Base-by-base conservation (phyloP, 345 rosid genomes). In the Noccaea bulbosa region DNA sequence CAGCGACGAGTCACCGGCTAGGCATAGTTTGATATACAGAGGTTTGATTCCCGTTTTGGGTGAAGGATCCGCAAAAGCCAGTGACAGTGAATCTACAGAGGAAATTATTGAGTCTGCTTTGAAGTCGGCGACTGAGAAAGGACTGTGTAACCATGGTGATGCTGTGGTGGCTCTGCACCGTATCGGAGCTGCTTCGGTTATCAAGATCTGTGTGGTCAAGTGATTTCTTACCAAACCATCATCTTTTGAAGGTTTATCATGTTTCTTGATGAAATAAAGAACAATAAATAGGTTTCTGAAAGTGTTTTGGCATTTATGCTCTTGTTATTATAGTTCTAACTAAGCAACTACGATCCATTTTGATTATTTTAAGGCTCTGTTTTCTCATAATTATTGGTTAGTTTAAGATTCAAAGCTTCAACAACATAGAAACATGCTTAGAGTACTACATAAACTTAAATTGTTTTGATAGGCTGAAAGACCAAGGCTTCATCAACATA, bases 161-260 rank as follows among this genome's bases (percentile, higher is more conserved):
- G 57, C 69, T 5, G 69, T 65, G n/a, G 58, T 65, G 57, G 69
- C 69, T 65, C 57, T 65, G 47, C 69, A 48, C 69, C 69, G 58
- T 11, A 49, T 65, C 12, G 69, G 69, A 35, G 9, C 57, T 65
- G 69, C 69, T 49, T 65, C 69, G 16, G 69, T 65, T 49, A 65
- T 65, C 69, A 65, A 65, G 46, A 65, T 65, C 57, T 65, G 57
- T 35, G 58, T 49, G 35, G 69, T 65, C 37, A 65, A 65, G 69
- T 65, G 47, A 65, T 12, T 47, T 11, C 5, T 47, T 63, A 20
- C 8, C 56, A 33, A 47, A 46, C 6, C 41, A 62, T 62, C 27
- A 5, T 63, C 68, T 33, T 47, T 27, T 33, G 8, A 17, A 32
- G 54, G 32, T 64, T 64, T 47, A 48, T 35, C 34, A 48, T 35